Evolutionary conservation across 2,329 filamentous ascomycete species (phyloP), one percentile per base, ranked within the genome.

Genomic region (Sarocladium oryzae): DNA sequence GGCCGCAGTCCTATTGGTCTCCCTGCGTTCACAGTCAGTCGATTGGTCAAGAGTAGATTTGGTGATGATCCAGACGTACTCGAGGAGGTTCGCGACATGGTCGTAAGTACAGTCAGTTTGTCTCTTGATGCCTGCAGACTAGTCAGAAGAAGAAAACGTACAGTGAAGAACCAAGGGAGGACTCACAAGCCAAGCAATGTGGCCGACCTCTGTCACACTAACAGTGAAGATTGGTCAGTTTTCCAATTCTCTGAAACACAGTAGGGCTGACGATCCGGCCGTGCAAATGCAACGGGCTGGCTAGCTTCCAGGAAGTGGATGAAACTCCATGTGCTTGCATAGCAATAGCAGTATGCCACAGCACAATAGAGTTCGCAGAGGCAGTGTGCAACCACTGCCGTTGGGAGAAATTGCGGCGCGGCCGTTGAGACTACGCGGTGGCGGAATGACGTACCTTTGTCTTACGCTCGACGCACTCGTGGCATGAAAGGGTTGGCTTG

Each of bases 391-490:
- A n/a, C n/a, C 37, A 40, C 23, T 15, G 26, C 24, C 18, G 45
- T 35, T 11, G n/a, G n/a, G 26, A 23, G 21, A 33, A 7, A 10
- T 30, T 33, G 21, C 9, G 28, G 24, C 45, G 26, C 11, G 48
- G 32, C 24, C n/a, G 6, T 16, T 3, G n/a, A n/a, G n/a, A n/a
- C n/a, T n/a, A n/a, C n/a, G 48, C 18, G 13, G 16, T 24, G 33
- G 16, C 13, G 51, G 30, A 51, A 33, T 32, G 51, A 68, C 77
- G 57, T 64, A 85, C 85, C 76, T 89, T 91, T 21, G 87, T 91
- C 70, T 91, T 91, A 58, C 87, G 76, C 68, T 89, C 86, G 20
- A 91, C 88, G 62, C 88, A 92, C 64, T 89, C 86, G 55, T 84
- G 79, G 61, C 88, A 91, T 46, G 85, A 89, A 55, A 91, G 64